Evolutionary conservation across 2,329 filamentous ascomycete genomes (phyloP).

Genomic region (Colletotrichum kahawae): DNA sequence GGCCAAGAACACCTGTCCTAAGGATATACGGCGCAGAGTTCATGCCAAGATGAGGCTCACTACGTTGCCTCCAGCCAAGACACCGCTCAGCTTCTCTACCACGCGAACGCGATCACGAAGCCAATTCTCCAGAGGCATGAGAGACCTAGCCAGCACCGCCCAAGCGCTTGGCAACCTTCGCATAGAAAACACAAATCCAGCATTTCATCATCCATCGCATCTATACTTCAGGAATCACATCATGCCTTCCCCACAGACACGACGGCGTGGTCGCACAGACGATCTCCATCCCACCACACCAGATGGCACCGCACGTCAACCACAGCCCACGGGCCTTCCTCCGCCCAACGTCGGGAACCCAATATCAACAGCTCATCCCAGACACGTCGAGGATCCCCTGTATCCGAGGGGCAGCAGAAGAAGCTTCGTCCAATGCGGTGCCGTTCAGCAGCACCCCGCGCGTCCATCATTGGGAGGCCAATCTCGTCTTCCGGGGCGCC

Average conservation of each 20-base stretch:
- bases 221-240: not conserved
- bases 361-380: not conserved
- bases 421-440: not conserved
- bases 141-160: not conserved
- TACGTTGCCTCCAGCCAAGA: not conserved
- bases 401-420: too few relatives aligned
- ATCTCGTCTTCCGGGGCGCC: not conserved
- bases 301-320: not conserved
- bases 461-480: not conserved
- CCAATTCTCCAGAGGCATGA: not conserved
- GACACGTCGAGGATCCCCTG: not conserved
- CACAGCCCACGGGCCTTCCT: not conserved
- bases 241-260: not conserved
- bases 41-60: not conserved
- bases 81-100: not conserved
- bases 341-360: not conserved
- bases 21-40: fast-evolving
- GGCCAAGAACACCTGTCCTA: not conserved
- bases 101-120: not conserved
- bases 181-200: not conserved
- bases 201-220: not conserved
- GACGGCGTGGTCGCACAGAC: not conserved
- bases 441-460: not conserved
- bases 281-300: not conserved
- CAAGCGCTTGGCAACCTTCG: not conserved